Base-by-base conservation (phyloP, 208 protist genomes). In the Crithidia brevicula region DNA sequence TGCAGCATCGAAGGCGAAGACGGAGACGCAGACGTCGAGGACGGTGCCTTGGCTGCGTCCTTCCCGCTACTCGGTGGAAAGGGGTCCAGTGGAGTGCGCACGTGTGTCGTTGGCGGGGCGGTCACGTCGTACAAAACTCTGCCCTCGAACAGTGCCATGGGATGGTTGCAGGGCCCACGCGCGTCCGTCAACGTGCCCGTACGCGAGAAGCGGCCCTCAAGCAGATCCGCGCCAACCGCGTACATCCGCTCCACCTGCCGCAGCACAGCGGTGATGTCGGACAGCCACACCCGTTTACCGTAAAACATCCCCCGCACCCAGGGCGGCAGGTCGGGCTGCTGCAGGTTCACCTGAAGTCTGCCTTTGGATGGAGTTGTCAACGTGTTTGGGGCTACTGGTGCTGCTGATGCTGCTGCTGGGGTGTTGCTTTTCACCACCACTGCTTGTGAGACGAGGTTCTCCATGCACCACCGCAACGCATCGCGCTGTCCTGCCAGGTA, bases 161-260 rank as follows among this genome's bases (percentile, higher is more conserved):
- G 60, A 3, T 33, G 60, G 47, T 50, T 22, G 60, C 47, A 46
- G n/a, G 28, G 7, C 4, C 27, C 40, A 5, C 60, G 30, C 33
- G 46, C 3, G 42, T 43, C 33, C 45, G 47, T 18, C 43, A 15
- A 42, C 2, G 58, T 43, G 47, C 34, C 20, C 4, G 34, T 31
- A 3, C 25, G 33, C 23, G 10, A 18, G 1, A 1, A 36, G 7
- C 30, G 53, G 11, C 43, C 9, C 28, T 81, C 64, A 4, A 76
- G 36, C 27, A 76, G 16, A 9, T 60, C 63, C 5, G 53, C 31
- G 22, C 53, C 64, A 36, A 68, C 31, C 42, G 67, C 66, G 36
- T 63, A 62, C 79, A 83, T 80, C n/a, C 64, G 58, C 58, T 76
- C 65, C 25, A 67, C 64, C 36, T 80, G 65, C 28, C 49, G 59